These are phyloP conservation scores for Pestalotiopsis sp. DNA, from an alignment of 2,329 filamentous ascomycete species.

Conservation along the genomic window DNA sequence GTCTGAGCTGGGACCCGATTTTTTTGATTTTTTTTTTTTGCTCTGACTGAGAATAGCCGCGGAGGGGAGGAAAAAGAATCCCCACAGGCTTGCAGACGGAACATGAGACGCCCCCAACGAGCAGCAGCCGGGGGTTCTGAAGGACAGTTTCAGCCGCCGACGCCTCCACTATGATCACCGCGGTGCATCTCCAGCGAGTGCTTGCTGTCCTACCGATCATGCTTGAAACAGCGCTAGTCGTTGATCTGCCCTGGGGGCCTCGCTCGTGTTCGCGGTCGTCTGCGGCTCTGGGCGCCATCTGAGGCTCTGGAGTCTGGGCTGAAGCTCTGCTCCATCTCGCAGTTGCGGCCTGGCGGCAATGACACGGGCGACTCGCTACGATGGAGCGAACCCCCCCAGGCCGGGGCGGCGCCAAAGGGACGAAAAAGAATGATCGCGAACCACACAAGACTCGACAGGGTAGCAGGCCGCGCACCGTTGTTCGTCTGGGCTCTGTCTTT, in stretches of 20 bases:
- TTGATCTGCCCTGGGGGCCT: background rate
- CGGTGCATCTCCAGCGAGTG: background rate
- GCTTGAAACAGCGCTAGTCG: constrained; percentile 1
- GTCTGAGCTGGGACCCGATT: background rate
- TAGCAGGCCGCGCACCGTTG: background rate
- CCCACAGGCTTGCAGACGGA: background rate
- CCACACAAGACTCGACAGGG: background rate
- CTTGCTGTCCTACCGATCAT: background rate
- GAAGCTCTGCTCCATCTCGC: background rate
- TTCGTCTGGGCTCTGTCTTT: background rate
- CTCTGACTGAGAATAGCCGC: background rate
- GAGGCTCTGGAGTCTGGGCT: background rate
- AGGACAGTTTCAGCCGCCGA: background rate
- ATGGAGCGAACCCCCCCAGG: background rate
- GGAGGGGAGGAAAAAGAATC: background rate
- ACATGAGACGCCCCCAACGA: background rate
- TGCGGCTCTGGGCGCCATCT: background rate
- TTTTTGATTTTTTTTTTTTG: no score
- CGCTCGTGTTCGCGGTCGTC: background rate
- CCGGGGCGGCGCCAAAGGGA: background rate
- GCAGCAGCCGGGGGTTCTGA: background rate
- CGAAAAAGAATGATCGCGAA: background rate
- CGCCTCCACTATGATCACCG: background rate
- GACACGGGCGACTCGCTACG: background rate
- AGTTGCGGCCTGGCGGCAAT: background rate